Percentiles rank a stretch among this genome's conserved stretches.
Conservation (phyloP, 805 yeast species). For the Blastobotrys peoriensis region DNA sequence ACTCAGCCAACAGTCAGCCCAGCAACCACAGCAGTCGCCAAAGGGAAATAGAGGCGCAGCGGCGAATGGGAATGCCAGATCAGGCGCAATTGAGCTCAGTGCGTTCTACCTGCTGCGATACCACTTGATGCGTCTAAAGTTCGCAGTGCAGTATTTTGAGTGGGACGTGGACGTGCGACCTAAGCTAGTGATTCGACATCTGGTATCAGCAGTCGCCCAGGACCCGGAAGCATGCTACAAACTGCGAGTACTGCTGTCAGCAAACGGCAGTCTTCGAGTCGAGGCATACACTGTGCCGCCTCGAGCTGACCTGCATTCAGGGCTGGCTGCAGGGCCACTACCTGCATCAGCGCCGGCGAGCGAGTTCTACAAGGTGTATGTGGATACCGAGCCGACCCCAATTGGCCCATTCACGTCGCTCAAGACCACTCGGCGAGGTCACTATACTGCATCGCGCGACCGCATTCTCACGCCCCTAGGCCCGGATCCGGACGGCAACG, state of each 20-base stretch:
- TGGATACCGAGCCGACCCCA: slow-evolving; percentile 48
- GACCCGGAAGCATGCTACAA: slow-evolving; percentile 35
- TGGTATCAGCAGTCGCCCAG: slow-evolving; percentile 35
- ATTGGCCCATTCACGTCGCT: slow-evolving; percentile 78
- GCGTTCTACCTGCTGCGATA: slow-evolving; percentile 57
- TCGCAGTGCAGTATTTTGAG: slow-evolving; percentile 49
- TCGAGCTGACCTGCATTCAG: slow-evolving; percentile 26
- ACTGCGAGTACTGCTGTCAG: slow-evolving; percentile 41
- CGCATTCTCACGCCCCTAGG: slow-evolving; percentile 34
- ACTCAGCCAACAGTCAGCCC: slow-evolving; percentile 25
- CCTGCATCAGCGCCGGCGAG: slow-evolving; percentile 5
- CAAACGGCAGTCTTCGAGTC: slow-evolving; percentile 32
- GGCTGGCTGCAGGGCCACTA: slow-evolving; percentile 12
- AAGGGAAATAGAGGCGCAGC: too few relatives aligned
- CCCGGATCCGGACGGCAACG: slow-evolving; percentile 11
- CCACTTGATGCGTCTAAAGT: slow-evolving; percentile 56
- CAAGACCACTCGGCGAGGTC: slow-evolving; percentile 71
- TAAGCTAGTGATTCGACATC: slow-evolving; percentile 36
- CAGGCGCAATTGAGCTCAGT: slow-evolving; percentile 4
- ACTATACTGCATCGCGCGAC: slow-evolving; percentile 56
- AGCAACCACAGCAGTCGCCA: too few relatives aligned
- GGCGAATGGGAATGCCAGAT: not conserved
- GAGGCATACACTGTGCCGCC: slow-evolving; percentile 33
- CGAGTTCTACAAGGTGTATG: slow-evolving; percentile 51
- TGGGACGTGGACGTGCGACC: slow-evolving; percentile 41